A percentile compares a stretch with the other conserved stretches of the same genome.
Conservation (phyloP, 2,329 filamentous ascomycete genomes). For the Fusarium proliferatum region DNA sequence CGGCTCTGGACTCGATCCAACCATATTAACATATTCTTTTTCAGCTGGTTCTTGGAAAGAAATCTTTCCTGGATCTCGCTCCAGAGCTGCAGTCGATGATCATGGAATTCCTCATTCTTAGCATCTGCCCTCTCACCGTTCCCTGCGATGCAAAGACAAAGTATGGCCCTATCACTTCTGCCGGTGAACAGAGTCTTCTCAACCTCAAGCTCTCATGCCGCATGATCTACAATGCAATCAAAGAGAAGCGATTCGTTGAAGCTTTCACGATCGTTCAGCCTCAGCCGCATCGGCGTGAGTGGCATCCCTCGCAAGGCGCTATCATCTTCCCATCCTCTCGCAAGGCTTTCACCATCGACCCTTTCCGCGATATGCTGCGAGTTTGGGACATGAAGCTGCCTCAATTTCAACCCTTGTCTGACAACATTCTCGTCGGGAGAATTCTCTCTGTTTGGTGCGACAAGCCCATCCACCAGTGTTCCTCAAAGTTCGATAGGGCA, state of each 20-base stretch:
- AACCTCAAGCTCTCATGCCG: background rate
- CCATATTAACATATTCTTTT: background rate
- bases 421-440: background rate
- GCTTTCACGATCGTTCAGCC: background rate
- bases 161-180: background rate
- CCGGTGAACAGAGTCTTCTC: background rate
- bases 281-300: background rate
- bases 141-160: background rate
- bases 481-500: background rate
- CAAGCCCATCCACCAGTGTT: background rate
- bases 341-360: background rate
- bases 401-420: background rate
- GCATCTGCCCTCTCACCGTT: background rate
- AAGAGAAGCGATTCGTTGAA: background rate
- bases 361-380: background rate
- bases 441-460: background rate
- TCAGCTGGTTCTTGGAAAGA: background rate
- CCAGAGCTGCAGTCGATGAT: background rate
- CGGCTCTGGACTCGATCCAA: fast-evolving
- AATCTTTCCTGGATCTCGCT: background rate
- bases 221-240: background rate
- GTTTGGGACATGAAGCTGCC: background rate
- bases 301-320: background rate
- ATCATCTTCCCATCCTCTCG: background rate
- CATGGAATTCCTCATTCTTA: background rate